Conservation (phyloP, 2,329 filamentous ascomycete genomes). For the Fusarium paranaense region DNA sequence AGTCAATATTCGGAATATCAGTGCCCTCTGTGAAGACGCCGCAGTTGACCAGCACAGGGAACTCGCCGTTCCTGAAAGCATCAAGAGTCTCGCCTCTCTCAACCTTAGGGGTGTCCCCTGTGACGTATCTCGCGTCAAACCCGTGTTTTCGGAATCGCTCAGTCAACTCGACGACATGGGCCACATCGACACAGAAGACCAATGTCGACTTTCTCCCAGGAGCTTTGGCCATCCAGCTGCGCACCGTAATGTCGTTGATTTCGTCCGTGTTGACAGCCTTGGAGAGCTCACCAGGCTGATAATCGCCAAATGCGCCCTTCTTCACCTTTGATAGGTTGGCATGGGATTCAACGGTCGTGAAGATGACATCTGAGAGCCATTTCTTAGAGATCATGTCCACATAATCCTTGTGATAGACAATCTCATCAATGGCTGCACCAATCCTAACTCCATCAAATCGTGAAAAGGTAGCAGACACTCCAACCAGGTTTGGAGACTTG, state of each 20-base stretch:
- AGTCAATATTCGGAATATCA: conserved; percentile 97
- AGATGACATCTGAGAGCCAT: conserved; percentile 91
- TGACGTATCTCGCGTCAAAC: conserved; percentile 88
- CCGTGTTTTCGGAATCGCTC: conserved; percentile 80
- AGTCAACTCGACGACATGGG: conserved; percentile 82
- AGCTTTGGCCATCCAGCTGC: conserved; percentile 86
- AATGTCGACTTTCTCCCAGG: conserved; percentile 82
- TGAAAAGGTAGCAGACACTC: conserved; percentile 85
- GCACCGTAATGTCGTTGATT: conserved; percentile 86
- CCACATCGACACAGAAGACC: conserved; percentile 92
- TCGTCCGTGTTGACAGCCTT: conserved; percentile 83
- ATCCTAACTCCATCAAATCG: conserved; percentile 86
- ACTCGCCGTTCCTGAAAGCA: conserved; percentile 80
- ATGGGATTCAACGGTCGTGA: conserved; percentile 89
- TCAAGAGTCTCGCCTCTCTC: conserved; percentile 77
- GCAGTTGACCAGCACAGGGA: conserved; percentile 91
- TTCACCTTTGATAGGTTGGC: conserved; percentile 81
- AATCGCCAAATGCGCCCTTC: conserved; percentile 76
- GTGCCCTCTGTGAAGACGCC: conserved; percentile 98
- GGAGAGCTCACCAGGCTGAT: conserved; percentile 81
- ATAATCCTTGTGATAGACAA: conserved; percentile 89
- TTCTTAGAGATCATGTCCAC: conserved; percentile 82
- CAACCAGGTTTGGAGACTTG: conserved; percentile 76
- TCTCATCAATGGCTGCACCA: conserved; percentile 89
- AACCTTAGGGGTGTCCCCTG: conserved; percentile 78